Base-by-base conservation (phyloP, 2,329 filamentous ascomycete genomes). In the Passalora sequoiae region DNA sequence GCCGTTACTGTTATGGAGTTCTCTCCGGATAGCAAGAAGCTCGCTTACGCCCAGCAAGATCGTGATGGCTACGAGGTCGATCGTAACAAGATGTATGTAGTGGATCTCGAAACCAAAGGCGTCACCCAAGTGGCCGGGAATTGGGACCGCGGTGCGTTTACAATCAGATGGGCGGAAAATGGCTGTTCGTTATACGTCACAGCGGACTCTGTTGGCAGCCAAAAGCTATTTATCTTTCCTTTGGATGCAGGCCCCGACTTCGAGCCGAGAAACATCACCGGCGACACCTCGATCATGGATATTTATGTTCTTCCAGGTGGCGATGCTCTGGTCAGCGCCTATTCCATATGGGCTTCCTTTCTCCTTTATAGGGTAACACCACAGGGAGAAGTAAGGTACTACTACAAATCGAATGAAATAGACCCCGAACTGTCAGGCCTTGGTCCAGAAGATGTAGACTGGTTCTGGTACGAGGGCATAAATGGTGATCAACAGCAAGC, bases 401-500 rank as follows among this genome's bases (percentile, higher is more conserved):
- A 51, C 21, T 55, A 55, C 49, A 48, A 52, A 28, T 54, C 55
- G 9, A 51, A 58, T 29, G 55, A 58, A 17, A 20, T 42, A 19
- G 53, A 58, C 25, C 20, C 45, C 2, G 45, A 56, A n/a, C 47
- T 58, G 6, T 46, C 50, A 2, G 55, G 55, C 7, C 48, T 58
- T 9, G 49, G 51, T 6, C 51, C 51, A 2, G 46, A 52, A 21
- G 51, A 56, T 19, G 21, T 50, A 1, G 42, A 38, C 22, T 56
- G 33, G 25, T 37, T 52, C 22, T 58, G 53, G 53, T 58, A 58
- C 39, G 50, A 52, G 17, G 55, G 55, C 25, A 55, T 51, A n/a
- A 44, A 55, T 7, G 54, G 54, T 19, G 55, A 58, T 44, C 38
- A 43, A 10, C 54, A 58, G 20, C 50, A 56, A 41, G 52, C 50